These are phyloP conservation scores for Kalanchoe fedtschenkoi DNA, from an alignment of 164 flowering plant species.

Conservation along the genomic window DNA sequence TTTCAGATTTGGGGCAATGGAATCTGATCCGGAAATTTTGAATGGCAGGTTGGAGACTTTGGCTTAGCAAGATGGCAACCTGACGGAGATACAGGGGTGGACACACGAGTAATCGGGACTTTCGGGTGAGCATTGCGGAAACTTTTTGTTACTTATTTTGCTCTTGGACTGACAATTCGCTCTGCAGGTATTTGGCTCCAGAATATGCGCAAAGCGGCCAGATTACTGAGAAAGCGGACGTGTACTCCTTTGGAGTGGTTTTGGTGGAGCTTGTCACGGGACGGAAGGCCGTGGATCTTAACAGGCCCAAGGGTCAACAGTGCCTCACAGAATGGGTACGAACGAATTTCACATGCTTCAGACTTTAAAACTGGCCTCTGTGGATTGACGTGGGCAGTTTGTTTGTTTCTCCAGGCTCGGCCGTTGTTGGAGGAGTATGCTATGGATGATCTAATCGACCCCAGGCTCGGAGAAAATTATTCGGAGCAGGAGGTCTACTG, in stretches of 20 bases:
- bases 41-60: conserved; percentile 82
- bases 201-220: conserved; percentile 97
- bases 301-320: conserved; percentile 89
- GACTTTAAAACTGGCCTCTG: too few relatives aligned
- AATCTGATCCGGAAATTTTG: conserved; percentile 3
- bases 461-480: conserved; percentile 30
- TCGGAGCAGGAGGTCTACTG: conserved; percentile 44
- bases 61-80: conserved; percentile 98
- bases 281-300: conserved; percentile 83
- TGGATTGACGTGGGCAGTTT: background rate
- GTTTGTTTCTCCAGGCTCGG: conserved; percentile 32
- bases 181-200: conserved; percentile 82
- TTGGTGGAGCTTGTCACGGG: conserved; percentile 88
- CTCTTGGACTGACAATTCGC: background rate
- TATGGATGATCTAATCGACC: conserved; percentile 44
- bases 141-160: background rate
- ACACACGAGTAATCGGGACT: conserved; percentile 92
- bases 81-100: conserved; percentile 74
- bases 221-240: conserved; percentile 94
- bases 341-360: background rate
- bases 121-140: conserved; percentile 52
- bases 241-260: conserved; percentile 87
- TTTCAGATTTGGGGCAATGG: background rate
- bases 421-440: conserved; percentile 44
- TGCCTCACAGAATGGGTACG: conserved; percentile 94